Evolutionary conservation across 257 asterid genomes (phyloP).

Genomic region (Plantago elongata): DNA sequence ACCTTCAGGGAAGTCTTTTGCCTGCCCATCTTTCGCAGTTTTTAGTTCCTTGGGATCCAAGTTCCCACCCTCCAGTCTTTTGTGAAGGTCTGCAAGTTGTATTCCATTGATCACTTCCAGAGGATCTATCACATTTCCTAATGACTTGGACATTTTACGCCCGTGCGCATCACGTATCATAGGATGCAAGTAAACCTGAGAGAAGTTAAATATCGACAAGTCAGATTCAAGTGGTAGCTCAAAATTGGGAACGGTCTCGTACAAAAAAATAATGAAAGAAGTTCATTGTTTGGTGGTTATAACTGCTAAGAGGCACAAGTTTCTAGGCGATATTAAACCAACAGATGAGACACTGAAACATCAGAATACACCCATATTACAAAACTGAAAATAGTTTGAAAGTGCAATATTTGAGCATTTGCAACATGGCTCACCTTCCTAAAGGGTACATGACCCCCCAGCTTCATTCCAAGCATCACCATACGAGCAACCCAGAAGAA

Average conservation of each 20-base stretch:
- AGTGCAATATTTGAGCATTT: background rate
- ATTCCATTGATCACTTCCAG: constrained; percentile 83
- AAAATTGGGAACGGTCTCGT: background rate
- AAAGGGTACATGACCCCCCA: constrained; percentile 93
- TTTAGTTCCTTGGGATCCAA: constrained; percentile 73
- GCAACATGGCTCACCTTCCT: constrained; percentile 49
- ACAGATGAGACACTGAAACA: constrained; percentile 13
- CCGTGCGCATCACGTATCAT: constrained; percentile 99
- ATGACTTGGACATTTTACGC: constrained; percentile 97
- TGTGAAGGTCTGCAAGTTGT: constrained; percentile 68
- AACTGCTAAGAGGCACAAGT: background rate
- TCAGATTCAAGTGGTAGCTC: background rate
- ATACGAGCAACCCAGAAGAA: constrained; percentile 98
- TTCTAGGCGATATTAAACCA: background rate
- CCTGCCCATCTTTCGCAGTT: constrained; percentile 87
- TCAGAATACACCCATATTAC: background rate
- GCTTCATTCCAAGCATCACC: constrained; percentile 97
- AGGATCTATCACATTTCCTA: constrained; percentile 93
- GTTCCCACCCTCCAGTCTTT: constrained; percentile 86
- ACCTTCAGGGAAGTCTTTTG: constrained; percentile 83
- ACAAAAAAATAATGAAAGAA: too few relatives aligned
- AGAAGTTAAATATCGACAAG: constrained; percentile 8
- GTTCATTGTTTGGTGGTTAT: background rate
- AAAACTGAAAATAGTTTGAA: background rate
- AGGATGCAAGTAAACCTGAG: constrained; percentile 90